Evolutionary conservation across 2,329 filamentous ascomycete genomes (phyloP).

Genomic region (Trichoderma pleuroti): DNA sequence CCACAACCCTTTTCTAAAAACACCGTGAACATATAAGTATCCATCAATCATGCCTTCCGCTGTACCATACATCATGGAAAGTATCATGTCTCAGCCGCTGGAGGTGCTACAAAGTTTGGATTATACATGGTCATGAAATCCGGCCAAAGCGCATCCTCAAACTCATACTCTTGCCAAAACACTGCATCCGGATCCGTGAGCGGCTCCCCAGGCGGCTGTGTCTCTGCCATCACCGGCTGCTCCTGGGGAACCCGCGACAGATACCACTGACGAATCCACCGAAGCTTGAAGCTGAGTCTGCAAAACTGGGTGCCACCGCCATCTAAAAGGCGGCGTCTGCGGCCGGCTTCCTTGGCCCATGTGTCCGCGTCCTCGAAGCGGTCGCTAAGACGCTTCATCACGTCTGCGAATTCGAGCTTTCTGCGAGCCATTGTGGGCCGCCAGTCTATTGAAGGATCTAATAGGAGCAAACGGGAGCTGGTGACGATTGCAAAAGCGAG

Average conservation of each 20-base stretch:
- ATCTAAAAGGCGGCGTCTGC: conserved; percentile 28
- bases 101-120: not conserved
- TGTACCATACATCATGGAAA: not conserved
- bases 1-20: no score
- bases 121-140: conserved; percentile 27
- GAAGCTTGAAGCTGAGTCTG: conserved; percentile 35
- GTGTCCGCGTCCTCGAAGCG: conserved; percentile 32
- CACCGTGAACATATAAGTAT: no score
- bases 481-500: conserved; percentile 37
- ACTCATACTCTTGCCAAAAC: conserved; percentile 25
- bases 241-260: conserved; percentile 24
- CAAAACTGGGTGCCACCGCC: conserved; percentile 32
- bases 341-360: conserved; percentile 24
- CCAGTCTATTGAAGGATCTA: conserved; percentile 37
- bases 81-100: not conserved
- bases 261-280: conserved; percentile 43
- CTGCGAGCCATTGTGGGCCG: conserved; percentile 32
- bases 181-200: not conserved
- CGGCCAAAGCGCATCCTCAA: conserved; percentile 32
- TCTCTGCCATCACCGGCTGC: conserved; percentile 16
- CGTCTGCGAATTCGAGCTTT: conserved; percentile 32
- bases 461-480: conserved; percentile 34
- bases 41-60: not conserved
- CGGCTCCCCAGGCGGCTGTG: conserved; percentile 8
- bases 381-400: conserved; percentile 29